Base-by-base conservation (phyloP, 108 stramenopile species). In the Poteriospumella lacustris region DNA sequence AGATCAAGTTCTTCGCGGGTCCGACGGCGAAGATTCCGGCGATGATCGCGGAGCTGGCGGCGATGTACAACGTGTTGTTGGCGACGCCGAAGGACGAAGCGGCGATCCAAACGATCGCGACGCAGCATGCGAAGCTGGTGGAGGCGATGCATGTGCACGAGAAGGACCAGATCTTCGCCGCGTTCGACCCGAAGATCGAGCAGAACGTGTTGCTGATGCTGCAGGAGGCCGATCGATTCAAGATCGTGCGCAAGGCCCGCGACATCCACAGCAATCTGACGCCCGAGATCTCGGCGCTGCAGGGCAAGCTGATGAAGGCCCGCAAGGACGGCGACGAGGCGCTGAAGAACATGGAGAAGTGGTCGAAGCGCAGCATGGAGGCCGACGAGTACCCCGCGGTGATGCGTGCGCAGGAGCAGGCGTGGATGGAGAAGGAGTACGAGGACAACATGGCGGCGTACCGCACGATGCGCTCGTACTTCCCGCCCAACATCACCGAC, bases 271-370 rank as follows among this genome's bases (percentile, higher is more conserved):
- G 3, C 36, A 64, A 5, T 19, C 5, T 64, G 31, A 64, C 36
- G 36, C 36, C 60, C 36, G 60, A 31, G 9, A 64, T 64, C 5
- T 26, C 15, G 36, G 33, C 28, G 36, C 5, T 31, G 5, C 60
- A 64, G 31, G 5, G 3, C 28, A 5, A 26, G 26, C 31, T 73
- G 31, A 15, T 19, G 36, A 39, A 12, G 15, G 36, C 36, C 64
- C 12, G 38, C 19, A 73, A 44, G 36, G 70, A 44, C 38, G 9
- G n/a, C 31, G 47, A 73, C 9, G 33, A 34, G 12, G 26, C 70
- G 42, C 42, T 73, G 33, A 9, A 26, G 31, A 33, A 73, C 19
- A 52, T 73, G 44, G 70, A 73, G 33, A 73, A 73, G 36, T 73
- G 70, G 70, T 5, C 70, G 9, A 73, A 44, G 31, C 70, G 70